phyloP scores from a whole-genome alignment of 352 stramenopile species.

The Phytopythium sindhum region DNA sequence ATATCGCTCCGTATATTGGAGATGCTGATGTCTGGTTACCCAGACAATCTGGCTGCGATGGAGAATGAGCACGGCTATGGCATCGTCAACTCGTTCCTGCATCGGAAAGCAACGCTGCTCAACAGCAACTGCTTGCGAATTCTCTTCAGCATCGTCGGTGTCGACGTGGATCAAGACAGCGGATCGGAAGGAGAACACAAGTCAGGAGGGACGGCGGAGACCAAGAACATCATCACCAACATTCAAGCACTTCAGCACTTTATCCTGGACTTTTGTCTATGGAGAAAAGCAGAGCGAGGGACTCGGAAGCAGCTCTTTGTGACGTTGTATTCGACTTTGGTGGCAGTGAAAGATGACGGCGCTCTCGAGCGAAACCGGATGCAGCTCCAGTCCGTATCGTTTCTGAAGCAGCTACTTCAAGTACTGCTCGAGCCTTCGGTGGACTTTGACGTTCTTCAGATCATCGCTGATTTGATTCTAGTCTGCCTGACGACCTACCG shows the following conservation, averaged over 20 bases:
- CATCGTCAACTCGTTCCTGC: constrained; percentile 63
- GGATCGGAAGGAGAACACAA: constrained; percentile 2
- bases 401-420: constrained; percentile 67
- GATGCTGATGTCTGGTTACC: constrained; percentile 27
- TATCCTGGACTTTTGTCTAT: constrained; percentile 68
- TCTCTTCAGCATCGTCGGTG: constrained; percentile 54
- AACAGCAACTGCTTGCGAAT: constrained; percentile 25
- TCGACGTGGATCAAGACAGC: constrained; percentile 28
- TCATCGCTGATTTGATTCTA: constrained; percentile 66
- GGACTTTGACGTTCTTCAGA: constrained; percentile 39
- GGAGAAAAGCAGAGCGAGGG: constrained; percentile 34
- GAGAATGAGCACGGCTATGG: constrained; percentile 73
- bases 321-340: constrained; percentile 57
- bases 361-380: constrained; percentile 50
- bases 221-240: constrained; percentile 23
- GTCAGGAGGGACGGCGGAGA: neutral
- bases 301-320: constrained; percentile 59
- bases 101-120: constrained; percentile 51
- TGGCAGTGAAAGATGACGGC: constrained; percentile 36
- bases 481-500: constrained; percentile 53
- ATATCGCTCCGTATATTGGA: constrained; percentile 38
- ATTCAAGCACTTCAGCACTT: constrained; percentile 68
- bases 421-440: constrained; percentile 59
- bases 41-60: constrained; percentile 51
- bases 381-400: constrained; percentile 59